phyloP scores from a whole-genome alignment of 2,329 filamentous ascomycete genomes.

The Scedosporium aurantiacum region DNA sequence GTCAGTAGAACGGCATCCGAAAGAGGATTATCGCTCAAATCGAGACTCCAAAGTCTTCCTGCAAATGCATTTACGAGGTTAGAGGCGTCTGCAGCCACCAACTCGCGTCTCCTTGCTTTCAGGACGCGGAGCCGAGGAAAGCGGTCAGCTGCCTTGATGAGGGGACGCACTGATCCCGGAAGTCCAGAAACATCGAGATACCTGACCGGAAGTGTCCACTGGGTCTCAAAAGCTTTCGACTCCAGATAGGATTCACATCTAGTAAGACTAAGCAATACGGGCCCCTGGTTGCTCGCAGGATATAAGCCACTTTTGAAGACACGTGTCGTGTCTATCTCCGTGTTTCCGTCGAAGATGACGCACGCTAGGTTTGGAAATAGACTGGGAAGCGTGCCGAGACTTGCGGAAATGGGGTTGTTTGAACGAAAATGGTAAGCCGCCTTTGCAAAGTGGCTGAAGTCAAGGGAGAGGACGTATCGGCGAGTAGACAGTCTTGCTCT shows the following conservation, averaged over 20 bases:
- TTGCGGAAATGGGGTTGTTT: constrained; percentile 25
- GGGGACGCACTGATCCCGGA: constrained; percentile 30
- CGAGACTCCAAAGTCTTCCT: constrained; percentile 42
- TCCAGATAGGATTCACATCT: constrained; percentile 29
- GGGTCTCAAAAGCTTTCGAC: constrained; percentile 23
- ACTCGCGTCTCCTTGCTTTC: constrained; percentile 34
- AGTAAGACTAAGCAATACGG: constrained; percentile 34
- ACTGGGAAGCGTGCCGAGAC: constrained; percentile 25
- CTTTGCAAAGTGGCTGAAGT: constrained; percentile 33
- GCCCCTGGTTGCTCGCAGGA: constrained; percentile 5
- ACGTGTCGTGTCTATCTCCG: constrained; percentile 28
- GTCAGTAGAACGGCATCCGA: constrained; percentile 25
- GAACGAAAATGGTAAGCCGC: constrained; percentile 29
- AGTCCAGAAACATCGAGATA: constrained; percentile 37
- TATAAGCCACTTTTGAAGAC: constrained; percentile 11
- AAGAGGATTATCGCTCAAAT: constrained; percentile 40
- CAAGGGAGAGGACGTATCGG: constrained; percentile 33
- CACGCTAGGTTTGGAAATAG: constrained; percentile 33
- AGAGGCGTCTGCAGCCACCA: constrained; percentile 29
- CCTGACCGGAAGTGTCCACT: not conserved
- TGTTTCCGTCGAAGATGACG: constrained; percentile 36
- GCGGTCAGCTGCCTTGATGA: constrained; percentile 22
- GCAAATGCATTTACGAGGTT: constrained; percentile 17
- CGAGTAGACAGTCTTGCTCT: constrained; percentile 25
- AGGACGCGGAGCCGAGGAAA: constrained; percentile 39